Base-by-base conservation (phyloP, 371 early-diverging fungal species). In the Fennellomyces sp. region DNA sequence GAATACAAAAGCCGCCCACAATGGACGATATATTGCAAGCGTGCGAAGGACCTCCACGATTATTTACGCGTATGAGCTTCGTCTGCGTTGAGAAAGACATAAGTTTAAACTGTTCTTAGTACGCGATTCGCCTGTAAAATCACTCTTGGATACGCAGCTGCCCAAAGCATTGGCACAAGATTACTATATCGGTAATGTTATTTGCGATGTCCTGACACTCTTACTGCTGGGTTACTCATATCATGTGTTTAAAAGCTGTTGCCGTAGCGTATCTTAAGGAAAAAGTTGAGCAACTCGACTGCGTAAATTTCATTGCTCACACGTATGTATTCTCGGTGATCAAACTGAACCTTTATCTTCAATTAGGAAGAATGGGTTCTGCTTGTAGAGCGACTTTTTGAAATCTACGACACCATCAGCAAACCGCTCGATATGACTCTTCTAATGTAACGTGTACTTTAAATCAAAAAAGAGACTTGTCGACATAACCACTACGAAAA, bases 71-170 rank as follows among this genome's bases (percentile, higher is more conserved):
- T 63, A 58, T n/a, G n/a, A 53, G 27, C 15, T 50, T 12, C 3
- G 2, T 6, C 45, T 45, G 45, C 10, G 28, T 31, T 15, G 10
- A n/a, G 10, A 31, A 26, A 17, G 21, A 23, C n/a, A n/a, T n/a
- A n/a, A n/a, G n/a, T n/a, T n/a, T n/a, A n/a, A n/a, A n/a, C n/a
- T n/a, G n/a, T n/a, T n/a, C n/a, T n/a, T 53, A 63, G 64, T 63
- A n/a, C 58, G 64, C 15, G 64, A 63, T 58, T 63, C 64, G 2
- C 64, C 64, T 17, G 36, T 63, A 30, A 57, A 45, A 30, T 58
- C 52, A 28, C 53, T 63, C 13, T 23, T 54, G 35, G 64, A 63
- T 42, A 21, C 31, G 1, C 52, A 35, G 29, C 52, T 63, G 12
- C 64, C 64, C 4, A 30, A 57, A 15, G 26, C 48, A 6, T 31